phyloP scores from a whole-genome alignment of 1,139 yeast species.

The Yamadazyma triangularis region DNA sequence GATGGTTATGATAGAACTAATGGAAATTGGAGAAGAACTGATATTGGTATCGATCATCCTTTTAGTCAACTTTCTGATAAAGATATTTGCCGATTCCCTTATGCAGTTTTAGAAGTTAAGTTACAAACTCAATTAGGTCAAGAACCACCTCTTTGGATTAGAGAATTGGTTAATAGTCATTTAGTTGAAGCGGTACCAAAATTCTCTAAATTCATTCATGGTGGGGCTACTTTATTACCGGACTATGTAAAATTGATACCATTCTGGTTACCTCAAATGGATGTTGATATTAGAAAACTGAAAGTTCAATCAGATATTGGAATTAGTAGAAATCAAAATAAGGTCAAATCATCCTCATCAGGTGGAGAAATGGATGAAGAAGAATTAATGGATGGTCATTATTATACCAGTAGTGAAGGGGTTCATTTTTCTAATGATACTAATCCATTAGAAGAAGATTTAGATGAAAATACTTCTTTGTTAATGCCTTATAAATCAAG shows the following conservation, averaged over 20 bases:
- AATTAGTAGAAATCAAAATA: constrained; percentile 33
- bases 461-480: constrained; percentile 40
- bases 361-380: constrained; percentile 50
- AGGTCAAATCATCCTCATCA: constrained; percentile 34
- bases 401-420: constrained; percentile 21
- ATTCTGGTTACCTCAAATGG: constrained; percentile 99
- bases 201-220: constrained; percentile 94
- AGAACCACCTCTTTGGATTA: constrained; percentile 97
- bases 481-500: constrained; percentile 32
- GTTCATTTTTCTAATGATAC: constrained; percentile 46
- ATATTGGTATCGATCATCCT: constrained; percentile 96
- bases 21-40: constrained; percentile 96
- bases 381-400: constrained; percentile 35
- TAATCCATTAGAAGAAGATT: constrained; percentile 47
- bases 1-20: constrained; percentile 89
- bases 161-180: constrained; percentile 86
- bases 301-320: constrained; percentile 64
- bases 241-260: constrained; percentile 82
- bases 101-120: constrained; percentile 95
- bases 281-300: constrained; percentile 89
- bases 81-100: constrained; percentile 91
- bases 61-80: constrained; percentile 77
- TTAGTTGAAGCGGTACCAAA: constrained; percentile 97
- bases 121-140: constrained; percentile 97
- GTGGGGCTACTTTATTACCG: constrained; percentile 83